phyloP scores from a whole-genome alignment of 78 protist genomes.

The Protostelium mycophagum region DNA sequence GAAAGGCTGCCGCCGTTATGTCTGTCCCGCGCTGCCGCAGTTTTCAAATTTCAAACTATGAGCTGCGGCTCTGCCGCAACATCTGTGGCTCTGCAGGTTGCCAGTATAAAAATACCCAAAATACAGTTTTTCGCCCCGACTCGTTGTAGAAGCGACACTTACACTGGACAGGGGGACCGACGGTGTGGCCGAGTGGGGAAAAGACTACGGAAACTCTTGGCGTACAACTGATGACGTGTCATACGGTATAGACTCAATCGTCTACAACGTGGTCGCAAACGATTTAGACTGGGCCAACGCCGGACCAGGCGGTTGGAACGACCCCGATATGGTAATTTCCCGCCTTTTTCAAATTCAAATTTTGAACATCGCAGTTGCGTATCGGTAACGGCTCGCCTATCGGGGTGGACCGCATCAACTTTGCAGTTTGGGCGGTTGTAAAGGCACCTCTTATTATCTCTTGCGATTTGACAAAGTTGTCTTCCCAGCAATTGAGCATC shows the following conservation, averaged over 20 bases:
- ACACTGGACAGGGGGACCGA: background rate
- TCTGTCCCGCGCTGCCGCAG: no score
- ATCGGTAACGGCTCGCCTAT: conserved; percentile 63
- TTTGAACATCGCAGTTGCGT: conserved; percentile 39
- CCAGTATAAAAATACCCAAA: no score
- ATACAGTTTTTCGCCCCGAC: no score
- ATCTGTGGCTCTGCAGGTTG: no score
- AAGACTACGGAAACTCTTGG: conserved; percentile 64
- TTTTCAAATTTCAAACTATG: no score
- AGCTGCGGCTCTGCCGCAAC: no score
- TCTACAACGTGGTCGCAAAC: conserved; percentile 30
- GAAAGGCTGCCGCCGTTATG: no score
- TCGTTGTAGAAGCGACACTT: no score
- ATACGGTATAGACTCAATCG: conserved; percentile 18
- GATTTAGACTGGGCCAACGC: conserved; percentile 19
- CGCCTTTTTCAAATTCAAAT: background rate
- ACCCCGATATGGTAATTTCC: conserved; percentile 43
- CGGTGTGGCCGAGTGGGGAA: conserved; percentile 29
- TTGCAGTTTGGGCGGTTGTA: conserved; percentile 62
- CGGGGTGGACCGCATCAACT: conserved; percentile 34
- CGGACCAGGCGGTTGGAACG: conserved; percentile 63
- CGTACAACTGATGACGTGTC: conserved; percentile 51
- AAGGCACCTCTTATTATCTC: conserved; percentile 70
- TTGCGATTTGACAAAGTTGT: conserved; percentile 43
- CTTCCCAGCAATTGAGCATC: background rate